Conservation (phyloP, 371 early-diverging fungal genomes). For the Mortierella sp. region DNA sequence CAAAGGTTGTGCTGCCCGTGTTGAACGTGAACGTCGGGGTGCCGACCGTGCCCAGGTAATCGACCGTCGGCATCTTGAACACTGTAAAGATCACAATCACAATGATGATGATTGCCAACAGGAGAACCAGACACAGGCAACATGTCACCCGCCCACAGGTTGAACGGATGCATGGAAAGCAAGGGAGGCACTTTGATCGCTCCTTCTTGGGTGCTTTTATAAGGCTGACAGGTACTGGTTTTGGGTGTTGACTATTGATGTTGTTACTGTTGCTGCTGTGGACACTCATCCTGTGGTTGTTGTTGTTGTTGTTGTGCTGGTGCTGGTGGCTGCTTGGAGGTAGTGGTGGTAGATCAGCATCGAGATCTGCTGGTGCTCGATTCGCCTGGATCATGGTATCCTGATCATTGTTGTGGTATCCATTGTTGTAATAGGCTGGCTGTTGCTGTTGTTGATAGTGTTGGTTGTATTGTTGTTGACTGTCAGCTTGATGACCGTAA, state of each 20-base stretch:
- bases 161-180: constrained; percentile 44
- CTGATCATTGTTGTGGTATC: neutral
- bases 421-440: neutral
- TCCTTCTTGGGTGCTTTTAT: constrained; percentile 15
- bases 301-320: neutral
- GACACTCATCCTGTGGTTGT: neutral
- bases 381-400: neutral
- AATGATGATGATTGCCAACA: constrained; percentile 26
- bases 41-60: constrained; percentile 24
- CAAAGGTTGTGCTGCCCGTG: constrained; percentile 37
- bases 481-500: neutral
- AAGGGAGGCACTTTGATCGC: constrained; percentile 24
- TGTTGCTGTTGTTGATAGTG: neutral
- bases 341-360: neutral
- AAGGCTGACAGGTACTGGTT: neutral
- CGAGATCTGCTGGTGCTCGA: neutral
- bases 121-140: constrained; percentile 31
- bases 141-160: constrained; percentile 28
- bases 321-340: neutral
- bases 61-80: constrained; percentile 38
- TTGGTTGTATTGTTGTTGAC: neutral
- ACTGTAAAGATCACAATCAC: constrained; percentile 38
- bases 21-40: constrained; percentile 34
- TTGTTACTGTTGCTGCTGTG: neutral
- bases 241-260: neutral